Conservation (phyloP, 1,284 basidiomycete genomes). For the Cutaneotrichosporon cutaneum region DNA sequence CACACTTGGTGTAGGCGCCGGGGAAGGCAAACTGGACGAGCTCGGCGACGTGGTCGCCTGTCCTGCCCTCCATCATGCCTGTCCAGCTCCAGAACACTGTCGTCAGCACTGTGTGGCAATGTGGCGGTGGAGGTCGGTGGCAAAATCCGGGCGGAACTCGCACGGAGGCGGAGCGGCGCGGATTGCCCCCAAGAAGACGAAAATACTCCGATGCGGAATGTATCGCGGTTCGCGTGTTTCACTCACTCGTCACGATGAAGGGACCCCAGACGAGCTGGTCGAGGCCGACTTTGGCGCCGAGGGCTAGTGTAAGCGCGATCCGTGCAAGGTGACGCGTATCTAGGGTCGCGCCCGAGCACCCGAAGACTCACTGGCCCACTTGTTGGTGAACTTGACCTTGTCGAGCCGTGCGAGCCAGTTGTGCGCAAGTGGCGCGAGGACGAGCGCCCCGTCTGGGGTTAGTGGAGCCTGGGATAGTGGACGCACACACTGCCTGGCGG, state of each 20-base stretch:
- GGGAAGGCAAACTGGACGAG: slow-evolving; percentile 46
- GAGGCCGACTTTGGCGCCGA: slow-evolving; percentile 15
- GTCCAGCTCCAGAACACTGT: slow-evolving; percentile 45
- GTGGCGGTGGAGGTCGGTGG: not conserved
- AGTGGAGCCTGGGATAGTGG: not conserved
- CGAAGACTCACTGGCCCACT: slow-evolving; percentile 18
- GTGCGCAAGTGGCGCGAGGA: slow-evolving; percentile 27
- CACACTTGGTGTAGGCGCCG: slow-evolving; percentile 39
- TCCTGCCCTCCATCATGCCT: slow-evolving; percentile 48
- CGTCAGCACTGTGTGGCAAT: not conserved
- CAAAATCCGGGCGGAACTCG: not conserved
- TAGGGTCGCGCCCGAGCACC: not conserved
- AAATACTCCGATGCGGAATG: not conserved
- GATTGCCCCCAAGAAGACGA: not conserved
- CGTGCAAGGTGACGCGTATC: not conserved
- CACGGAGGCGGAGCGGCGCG: not conserved
- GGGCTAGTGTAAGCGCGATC: slow-evolving; percentile 16
- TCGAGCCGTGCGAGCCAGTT: slow-evolving; percentile 20
- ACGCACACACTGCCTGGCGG: slow-evolving; percentile 20
- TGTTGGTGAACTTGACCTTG: slow-evolving; percentile 14
- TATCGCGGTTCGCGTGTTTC: not conserved
- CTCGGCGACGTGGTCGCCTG: slow-evolving; percentile 34
- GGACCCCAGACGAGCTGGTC: slow-evolving; percentile 28
- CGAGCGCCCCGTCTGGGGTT: slow-evolving; percentile 19
- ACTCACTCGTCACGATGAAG: slow-evolving; percentile 24